phyloP scores from a whole-genome alignment of 2,329 filamentous ascomycete species.

The Fragosphaeria purpurea region DNA sequence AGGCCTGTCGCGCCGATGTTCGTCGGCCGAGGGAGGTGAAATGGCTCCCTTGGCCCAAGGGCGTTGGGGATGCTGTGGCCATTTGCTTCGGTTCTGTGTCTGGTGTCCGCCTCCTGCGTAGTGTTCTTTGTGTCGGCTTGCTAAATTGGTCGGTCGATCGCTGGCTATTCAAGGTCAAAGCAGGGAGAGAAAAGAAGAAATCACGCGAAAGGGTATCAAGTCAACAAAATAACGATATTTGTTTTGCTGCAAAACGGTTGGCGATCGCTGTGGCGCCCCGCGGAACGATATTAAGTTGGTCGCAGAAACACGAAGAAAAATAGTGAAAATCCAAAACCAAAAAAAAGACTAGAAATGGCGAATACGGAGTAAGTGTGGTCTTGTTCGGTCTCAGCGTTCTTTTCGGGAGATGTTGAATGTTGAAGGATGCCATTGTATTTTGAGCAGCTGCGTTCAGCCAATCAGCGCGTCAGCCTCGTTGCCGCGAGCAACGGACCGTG shows the following conservation, averaged over 20 bases:
- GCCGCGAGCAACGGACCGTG: slow-evolving; percentile 15
- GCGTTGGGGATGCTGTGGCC: slow-evolving; percentile 46
- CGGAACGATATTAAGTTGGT: not conserved
- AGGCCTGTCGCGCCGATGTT: slow-evolving; percentile 45
- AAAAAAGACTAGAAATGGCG: not conserved
- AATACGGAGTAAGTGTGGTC: slow-evolving; percentile 6
- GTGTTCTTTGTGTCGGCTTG: not conserved
- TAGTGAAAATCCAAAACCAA: not conserved
- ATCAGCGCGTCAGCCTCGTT: slow-evolving; percentile 15
- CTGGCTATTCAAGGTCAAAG: too few relatives aligned
- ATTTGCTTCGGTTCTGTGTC: slow-evolving; percentile 22
- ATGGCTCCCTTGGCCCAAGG: slow-evolving; percentile 36
- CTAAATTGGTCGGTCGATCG: not conserved
- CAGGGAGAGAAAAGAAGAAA: too few relatives aligned
- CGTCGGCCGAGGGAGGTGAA: slow-evolving; percentile 38
- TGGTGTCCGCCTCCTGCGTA: too few relatives aligned
- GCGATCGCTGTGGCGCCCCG: too few relatives aligned
- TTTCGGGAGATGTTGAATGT: slow-evolving; percentile 2
- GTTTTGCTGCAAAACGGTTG: too few relatives aligned
- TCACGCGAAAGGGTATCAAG: too few relatives aligned
- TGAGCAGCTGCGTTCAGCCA: slow-evolving; percentile 3
- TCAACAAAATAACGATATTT: too few relatives aligned
- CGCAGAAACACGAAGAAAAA: not conserved
- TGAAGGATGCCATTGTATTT: slow-evolving; percentile 9
- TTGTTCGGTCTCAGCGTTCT: not conserved